Base-by-base conservation (phyloP, 768 basidiomycete species). In the Auriculariales sp. region DNA sequence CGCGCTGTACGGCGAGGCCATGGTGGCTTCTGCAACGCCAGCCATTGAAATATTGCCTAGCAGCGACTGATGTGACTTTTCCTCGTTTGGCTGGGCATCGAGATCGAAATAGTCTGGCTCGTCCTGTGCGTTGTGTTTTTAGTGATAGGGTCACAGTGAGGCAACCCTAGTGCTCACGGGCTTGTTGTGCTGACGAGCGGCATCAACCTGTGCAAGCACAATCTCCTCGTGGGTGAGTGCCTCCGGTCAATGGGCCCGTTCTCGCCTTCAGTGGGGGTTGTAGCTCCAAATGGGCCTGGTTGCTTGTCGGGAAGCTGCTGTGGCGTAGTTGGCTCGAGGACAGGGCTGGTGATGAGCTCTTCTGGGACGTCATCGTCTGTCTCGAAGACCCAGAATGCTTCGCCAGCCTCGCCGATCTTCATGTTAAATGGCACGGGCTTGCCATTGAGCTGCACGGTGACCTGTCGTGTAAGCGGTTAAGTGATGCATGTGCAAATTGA, bases 391-490 rank as follows among this genome's bases (percentile, higher is more conserved):
- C 98, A 98, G 72, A 98, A 99, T 0, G 93, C 95, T 66, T 99
- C 95, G 3, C 95, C 95, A 1, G 95, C 91, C 52, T 98, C 95
- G 33, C 92, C 93, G 53, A 98, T 91, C 72, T 99, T 98, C 95
- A 99, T 99, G 64, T 74, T 75, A 64, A 88, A 98, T 0, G 94
- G 94, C 50, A 92, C 83, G 36, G 75, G 73, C 56, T 79, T 71
- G 33, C 85, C 88, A 66, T 95, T 93, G 58, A 98, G 81, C 47
- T 78, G 77, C 29, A 98, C 77, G 54, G 81, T 87, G 54, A 98
- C 94, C 89, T 92, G 55, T 14, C 39, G 19, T 19, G 19, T 44
- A 19, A 44, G 39, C n/a, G n/a, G n/a, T n/a, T n/a, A n/a, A n/a
- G n/a, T n/a, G n/a, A n/a, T n/a, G n/a, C n/a, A n/a, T n/a, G 32